Base-by-base conservation (phyloP, 2,329 filamentous ascomycete genomes). In the Metarhizium rileyi region DNA sequence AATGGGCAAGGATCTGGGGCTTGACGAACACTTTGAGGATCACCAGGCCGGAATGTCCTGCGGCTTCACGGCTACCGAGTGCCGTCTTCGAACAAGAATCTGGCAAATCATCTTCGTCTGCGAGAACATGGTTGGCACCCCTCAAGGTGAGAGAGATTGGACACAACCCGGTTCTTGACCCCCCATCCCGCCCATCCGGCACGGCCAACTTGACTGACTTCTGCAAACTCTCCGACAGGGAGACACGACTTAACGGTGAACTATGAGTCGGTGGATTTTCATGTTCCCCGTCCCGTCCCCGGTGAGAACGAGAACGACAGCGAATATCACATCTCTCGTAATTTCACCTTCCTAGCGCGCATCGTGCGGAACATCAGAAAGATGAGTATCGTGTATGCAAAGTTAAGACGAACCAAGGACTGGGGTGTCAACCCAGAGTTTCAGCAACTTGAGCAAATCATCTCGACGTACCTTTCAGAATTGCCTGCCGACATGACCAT, bases 61-160 rank as follows among this genome's bases (percentile, higher is more conserved):
- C 62, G 82, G 79, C 5, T 82, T 82, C 18, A 77, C 74, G 50
- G 72, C 79, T 0, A 73, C 81, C 6, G 91, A 97, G 46, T 97
- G 91, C 62, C 74, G 87, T 51, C 80, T 90, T 25, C 90, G 90
- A 61, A 94, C 83, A 16, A 78, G 91, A 44, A 80, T 96, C 28
- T 97, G 91, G 91, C 90, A 96, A 64, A 84, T 83, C 1, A 78
- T 95, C 9, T 86, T 95, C 62, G 74, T 88, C 22, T 84, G 89
- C 54, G 91, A 97, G 67, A 77, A 90, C 40, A 95, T 97, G 87
- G 84, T 96, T 58, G 91, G 91, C 50, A 90, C 86, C 20, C 88
- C 91, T 3, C 90, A 97, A 81, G 91, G 90, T 89, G 40, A 22
- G 57, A 23, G 14, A 9, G 16, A n/a, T n/a, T n/a, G n/a, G n/a